phyloP scores from a whole-genome alignment of 345 rosid genomes.

The Euphorbia lathyris region DNA sequence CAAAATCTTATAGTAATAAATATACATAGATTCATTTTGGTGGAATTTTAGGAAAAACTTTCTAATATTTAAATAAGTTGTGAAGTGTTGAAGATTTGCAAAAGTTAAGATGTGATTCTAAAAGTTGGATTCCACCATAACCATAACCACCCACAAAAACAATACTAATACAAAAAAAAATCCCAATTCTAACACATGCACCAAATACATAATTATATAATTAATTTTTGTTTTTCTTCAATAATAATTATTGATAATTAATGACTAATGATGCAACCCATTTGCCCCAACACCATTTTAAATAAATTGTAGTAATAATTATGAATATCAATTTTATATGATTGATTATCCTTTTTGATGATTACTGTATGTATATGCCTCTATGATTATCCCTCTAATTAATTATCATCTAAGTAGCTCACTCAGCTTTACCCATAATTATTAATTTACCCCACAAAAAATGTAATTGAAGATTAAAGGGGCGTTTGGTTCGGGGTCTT shows the following conservation, averaged over 20 bases:
- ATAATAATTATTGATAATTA: neutral
- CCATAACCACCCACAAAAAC: slow-evolving; percentile 2
- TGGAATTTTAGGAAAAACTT: neutral
- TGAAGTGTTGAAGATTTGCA: slow-evolving; percentile 1
- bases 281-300: neutral
- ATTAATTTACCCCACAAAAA: no score
- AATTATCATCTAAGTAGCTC: no score
- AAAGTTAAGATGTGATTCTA: neutral
- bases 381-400: no score
- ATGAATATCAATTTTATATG: neutral
- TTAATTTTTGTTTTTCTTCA: neutral
- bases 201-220: neutral
- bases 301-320: neutral
- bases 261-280: slow-evolving; percentile 4
- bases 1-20: no score
- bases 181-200: slow-evolving; percentile 17
- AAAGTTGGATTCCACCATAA: slow-evolving; percentile 17
- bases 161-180: no score
- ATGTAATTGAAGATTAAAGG: no score
- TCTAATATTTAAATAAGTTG: neutral
- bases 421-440: no score
- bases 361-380: neutral
- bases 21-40: neutral
- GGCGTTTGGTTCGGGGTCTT: no score
- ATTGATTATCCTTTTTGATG: neutral